Evolutionary conservation across 2,329 filamentous ascomycete species (phyloP).

Genomic region (Sphaerulina musiva): DNA sequence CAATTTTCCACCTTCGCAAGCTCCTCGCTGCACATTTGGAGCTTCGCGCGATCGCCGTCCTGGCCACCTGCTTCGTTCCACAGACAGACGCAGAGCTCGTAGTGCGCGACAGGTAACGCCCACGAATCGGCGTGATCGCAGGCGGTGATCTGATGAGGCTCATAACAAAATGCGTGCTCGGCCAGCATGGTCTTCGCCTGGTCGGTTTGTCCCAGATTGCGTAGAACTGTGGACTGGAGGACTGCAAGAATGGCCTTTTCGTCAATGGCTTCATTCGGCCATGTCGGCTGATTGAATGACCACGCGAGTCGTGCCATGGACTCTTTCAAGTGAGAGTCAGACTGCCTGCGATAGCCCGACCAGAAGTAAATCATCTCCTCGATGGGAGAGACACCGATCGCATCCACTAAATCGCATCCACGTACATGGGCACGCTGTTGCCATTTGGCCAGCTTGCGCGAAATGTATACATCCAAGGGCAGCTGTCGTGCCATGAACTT

Average conservation of each 20-base stretch:
- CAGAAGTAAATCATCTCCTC: constrained; percentile 93
- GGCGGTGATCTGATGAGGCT: constrained; percentile 47
- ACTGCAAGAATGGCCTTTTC: constrained; percentile 61
- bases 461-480: constrained; percentile 81
- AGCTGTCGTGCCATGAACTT: constrained; percentile 82
- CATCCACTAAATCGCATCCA: constrained; percentile 66
- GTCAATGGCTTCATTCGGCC: constrained; percentile 50
- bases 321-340: constrained; percentile 54
- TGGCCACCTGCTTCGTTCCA: constrained; percentile 60
- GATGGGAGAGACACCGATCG: constrained; percentile 70
- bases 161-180: constrained; percentile 56
- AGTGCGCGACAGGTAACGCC: constrained; percentile 66
- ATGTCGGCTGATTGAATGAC: constrained; percentile 49
- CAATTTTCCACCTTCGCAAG: constrained; percentile 62
- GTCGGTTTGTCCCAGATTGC: constrained; percentile 50
- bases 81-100: constrained; percentile 75
- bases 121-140: constrained; percentile 58
- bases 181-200: constrained; percentile 62
- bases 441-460: constrained; percentile 83
- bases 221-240: constrained; percentile 58
- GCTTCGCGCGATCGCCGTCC: constrained; percentile 39
- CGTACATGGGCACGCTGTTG: constrained; percentile 65
- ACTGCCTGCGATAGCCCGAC: constrained; percentile 83
- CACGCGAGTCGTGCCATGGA: constrained; percentile 62
- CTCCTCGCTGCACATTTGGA: constrained; percentile 57